Evolutionary conservation across 78 protist genomes (phyloP).

Genomic region (Polysphondylium violaceum): DNA sequence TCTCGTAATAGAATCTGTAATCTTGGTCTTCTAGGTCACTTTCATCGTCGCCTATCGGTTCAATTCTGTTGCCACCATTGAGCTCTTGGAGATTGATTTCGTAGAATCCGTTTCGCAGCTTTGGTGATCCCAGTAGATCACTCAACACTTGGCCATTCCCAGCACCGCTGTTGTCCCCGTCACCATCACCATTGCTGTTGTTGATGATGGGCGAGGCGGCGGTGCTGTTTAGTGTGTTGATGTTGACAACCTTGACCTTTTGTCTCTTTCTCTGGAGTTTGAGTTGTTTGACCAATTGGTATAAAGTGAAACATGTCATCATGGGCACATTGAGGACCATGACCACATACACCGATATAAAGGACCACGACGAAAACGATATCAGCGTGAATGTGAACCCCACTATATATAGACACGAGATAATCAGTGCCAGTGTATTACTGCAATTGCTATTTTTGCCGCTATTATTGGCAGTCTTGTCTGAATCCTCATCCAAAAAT

Average conservation of each 20-base stretch:
- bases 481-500: background rate
- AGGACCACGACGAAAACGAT: constrained; percentile 51
- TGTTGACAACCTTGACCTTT: background rate
- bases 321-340: background rate
- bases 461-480: background rate
- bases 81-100: too few species aligned
- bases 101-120: too few species aligned
- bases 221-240: too few species aligned
- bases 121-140: too few species aligned
- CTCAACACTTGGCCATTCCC: too few species aligned
- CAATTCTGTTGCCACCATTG: too few species aligned
- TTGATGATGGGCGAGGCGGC: background rate
- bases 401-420: background rate
- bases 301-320: background rate
- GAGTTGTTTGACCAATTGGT: background rate
- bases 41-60: too few species aligned
- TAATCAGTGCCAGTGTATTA: background rate
- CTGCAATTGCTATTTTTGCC: background rate
- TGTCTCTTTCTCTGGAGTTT: background rate
- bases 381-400: background rate
- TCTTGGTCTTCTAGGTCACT: too few species aligned
- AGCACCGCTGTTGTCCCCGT: too few species aligned
- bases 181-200: background rate
- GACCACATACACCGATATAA: constrained; percentile 10
- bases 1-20: too few species aligned